Evolutionary conservation across 495 filamentous ascomycete genomes (phyloP).

Genomic region (Penicillium dipodomyicola): DNA sequence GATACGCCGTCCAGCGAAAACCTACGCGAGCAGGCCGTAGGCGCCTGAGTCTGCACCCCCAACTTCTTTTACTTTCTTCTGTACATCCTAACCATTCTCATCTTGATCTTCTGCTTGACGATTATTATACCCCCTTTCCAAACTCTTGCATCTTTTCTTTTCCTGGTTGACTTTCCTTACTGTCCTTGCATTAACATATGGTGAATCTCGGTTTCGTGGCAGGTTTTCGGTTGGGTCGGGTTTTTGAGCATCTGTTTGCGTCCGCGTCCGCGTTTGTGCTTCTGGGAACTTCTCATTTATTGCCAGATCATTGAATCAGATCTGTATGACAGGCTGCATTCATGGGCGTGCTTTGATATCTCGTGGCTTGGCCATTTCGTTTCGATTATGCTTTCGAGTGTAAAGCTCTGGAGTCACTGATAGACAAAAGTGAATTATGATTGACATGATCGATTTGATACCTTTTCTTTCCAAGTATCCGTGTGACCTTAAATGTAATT

Average conservation of each 20-base stretch:
- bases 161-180: conserved; percentile 11
- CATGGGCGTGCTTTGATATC: not conserved
- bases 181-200: conserved; percentile 15
- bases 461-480: not conserved
- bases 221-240: conserved; percentile 10
- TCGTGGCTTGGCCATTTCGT: not conserved
- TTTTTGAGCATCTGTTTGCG: conserved; percentile 3
- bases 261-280: not conserved
- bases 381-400: not conserved
- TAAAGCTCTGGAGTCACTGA: not conserved
- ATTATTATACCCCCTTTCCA: conserved; percentile 31
- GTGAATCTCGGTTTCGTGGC: conserved; percentile 10
- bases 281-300: not conserved
- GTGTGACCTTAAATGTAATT: no score
- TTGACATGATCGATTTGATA: conserved; percentile 10
- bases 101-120: conserved; percentile 26
- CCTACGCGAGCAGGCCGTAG: conserved; percentile 33
- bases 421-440: conserved; percentile 16
- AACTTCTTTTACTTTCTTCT: conserved; percentile 10
- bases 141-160: conserved; percentile 7
- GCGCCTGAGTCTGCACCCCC: conserved; percentile 18
- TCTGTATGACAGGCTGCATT: not conserved
- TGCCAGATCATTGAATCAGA: not conserved
- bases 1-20: conserved; percentile 29
- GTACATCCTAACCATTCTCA: conserved; percentile 23